Evolutionary conservation across 352 stramenopile genomes (phyloP).

Genomic region (Pythium scleroteichum): DNA sequence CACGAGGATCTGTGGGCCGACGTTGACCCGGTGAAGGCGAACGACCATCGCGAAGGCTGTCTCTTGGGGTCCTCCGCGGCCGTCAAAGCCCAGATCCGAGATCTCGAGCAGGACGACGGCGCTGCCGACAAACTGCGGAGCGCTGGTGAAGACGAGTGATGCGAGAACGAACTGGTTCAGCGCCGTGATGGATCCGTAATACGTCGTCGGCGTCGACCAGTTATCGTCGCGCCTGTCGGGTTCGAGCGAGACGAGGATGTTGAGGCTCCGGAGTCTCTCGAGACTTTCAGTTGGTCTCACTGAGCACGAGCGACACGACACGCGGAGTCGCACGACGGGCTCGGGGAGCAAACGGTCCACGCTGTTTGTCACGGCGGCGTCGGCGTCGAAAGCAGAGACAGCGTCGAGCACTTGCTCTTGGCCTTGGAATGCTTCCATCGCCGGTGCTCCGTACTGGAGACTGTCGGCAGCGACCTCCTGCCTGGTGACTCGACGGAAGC

Average conservation of each 20-base stretch:
- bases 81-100: slow-evolving; percentile 17
- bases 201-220: slow-evolving; percentile 3
- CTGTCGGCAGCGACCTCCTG: not conserved
- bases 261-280: slow-evolving; percentile 9
- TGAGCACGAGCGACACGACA: slow-evolving; percentile 15
- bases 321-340: slow-evolving; percentile 3
- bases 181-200: slow-evolving; percentile 19
- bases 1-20: slow-evolving; percentile 40
- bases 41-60: slow-evolving; percentile 40
- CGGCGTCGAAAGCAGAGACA: not conserved
- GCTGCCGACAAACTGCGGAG: slow-evolving; percentile 33
- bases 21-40: slow-evolving; percentile 37
- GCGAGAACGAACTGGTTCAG: slow-evolving; percentile 43
- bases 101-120: slow-evolving; percentile 40
- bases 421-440: slow-evolving; percentile 41
- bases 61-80: slow-evolving; percentile 19
- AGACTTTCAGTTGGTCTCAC: not conserved
- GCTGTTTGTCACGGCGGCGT: not conserved
- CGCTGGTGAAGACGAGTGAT: slow-evolving; percentile 38
- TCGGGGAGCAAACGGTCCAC: not conserved
- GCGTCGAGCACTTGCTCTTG: slow-evolving; percentile 21
- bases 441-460: not conserved
- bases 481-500: not conserved
- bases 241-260: slow-evolving; percentile 13
- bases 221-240: slow-evolving; percentile 31